Conservation (phyloP, 2,329 filamentous ascomycete genomes). For the Trichoderma hamatum region DNA sequence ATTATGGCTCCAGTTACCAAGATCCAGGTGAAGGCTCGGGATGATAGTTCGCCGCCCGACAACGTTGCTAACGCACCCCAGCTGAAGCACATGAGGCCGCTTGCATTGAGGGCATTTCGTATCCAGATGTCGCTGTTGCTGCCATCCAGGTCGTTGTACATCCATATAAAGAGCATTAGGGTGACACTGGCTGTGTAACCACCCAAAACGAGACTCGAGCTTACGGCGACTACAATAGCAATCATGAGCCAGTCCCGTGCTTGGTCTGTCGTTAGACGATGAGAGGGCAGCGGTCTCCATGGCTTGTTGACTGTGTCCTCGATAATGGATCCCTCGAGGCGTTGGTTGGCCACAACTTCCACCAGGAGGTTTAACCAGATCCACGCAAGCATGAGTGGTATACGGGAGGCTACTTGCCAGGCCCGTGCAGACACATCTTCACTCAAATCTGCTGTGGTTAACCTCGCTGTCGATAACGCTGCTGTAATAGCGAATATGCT, state of each 20-base stretch:
- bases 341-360: conserved; percentile 38
- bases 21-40: conserved; percentile 31
- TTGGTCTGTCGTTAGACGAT: conserved; percentile 33
- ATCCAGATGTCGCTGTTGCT: conserved; percentile 31
- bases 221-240: conserved; percentile 31
- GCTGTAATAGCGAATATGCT: conserved; percentile 34
- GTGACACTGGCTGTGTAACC: conserved; percentile 30
- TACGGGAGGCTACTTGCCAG: conserved; percentile 12
- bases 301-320: conserved; percentile 40
- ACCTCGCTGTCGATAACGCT: conserved; percentile 10
- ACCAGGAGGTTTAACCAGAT: conserved; percentile 38
- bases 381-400: conserved; percentile 32
- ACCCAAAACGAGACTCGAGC: conserved; percentile 27
- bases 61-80: conserved; percentile 34
- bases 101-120: conserved; percentile 37
- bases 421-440: neutral
- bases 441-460: conserved; percentile 4
- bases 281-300: conserved; percentile 37
- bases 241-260: conserved; percentile 34
- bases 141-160: conserved; percentile 40
- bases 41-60: conserved; percentile 24
- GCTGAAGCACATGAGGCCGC: conserved; percentile 36
- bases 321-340: conserved; percentile 29
- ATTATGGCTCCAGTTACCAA: conserved; percentile 32
- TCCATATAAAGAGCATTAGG: conserved; percentile 36